These are phyloP conservation scores for Cyclanthera cordifolia DNA, from an alignment of 306 rosid genomes.

Conservation along the genomic window DNA sequence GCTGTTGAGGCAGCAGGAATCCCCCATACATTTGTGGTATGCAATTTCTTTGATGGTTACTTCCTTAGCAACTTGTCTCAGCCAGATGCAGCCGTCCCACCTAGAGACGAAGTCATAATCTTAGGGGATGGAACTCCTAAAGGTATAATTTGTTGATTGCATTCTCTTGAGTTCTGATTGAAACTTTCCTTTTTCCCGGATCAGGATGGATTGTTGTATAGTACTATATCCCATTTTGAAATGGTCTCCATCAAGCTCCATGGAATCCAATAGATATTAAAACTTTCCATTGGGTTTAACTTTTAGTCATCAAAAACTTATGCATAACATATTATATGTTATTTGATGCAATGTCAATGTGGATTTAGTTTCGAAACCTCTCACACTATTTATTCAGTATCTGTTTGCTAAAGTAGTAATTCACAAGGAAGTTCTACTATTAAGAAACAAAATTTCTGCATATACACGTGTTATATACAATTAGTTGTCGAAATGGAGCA, in stretches of 20 bases:
- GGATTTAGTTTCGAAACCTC: not conserved
- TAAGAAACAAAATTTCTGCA: not conserved
- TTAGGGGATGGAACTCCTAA: slow-evolving; percentile 35
- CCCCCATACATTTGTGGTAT: slow-evolving; percentile 27
- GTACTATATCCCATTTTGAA: not conserved
- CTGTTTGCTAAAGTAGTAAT: not conserved
- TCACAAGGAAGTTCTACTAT: not conserved
- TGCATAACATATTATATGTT: not conserved
- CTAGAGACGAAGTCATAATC: slow-evolving; percentile 27
- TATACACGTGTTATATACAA: not conserved
- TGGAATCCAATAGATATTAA: not conserved
- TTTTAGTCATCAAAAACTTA: not conserved
- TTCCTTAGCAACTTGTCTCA: slow-evolving; percentile 22
- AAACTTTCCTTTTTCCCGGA: not conserved
- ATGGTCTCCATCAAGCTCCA: not conserved
- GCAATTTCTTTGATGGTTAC: slow-evolving; percentile 30
- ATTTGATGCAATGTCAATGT: not conserved
- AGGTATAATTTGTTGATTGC: slow-evolving; percentile 14
- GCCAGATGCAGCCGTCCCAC: slow-evolving; percentile 27
- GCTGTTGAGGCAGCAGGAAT: slow-evolving; percentile 31
- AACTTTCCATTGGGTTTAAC: not conserved
- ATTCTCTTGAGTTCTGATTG: not conserved
- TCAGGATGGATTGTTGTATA: not conserved
- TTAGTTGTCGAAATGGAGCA: not conserved
- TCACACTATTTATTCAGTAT: not conserved